Base-by-base conservation (phyloP, 2,329 filamentous ascomycete species). In the Cytospora leucostoma region DNA sequence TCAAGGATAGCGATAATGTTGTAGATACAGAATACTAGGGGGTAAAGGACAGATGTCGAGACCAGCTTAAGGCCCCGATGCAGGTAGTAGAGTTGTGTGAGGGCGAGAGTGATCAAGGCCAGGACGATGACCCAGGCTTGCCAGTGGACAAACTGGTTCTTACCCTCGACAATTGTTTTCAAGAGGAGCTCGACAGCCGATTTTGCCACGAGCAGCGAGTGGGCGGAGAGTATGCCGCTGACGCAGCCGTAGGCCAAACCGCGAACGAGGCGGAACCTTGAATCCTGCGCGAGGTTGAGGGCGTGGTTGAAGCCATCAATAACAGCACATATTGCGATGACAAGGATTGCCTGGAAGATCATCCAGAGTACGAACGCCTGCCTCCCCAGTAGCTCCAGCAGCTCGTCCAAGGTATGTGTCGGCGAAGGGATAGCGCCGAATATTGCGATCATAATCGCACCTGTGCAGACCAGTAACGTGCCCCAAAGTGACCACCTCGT, bases 1-100 rank as follows among this genome's bases (percentile, higher is more conserved):
- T 99, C 95, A 69, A 98, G 81, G 69, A 99, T 99, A 68, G 95
- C 95, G 72, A 98, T 93, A 72, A 99, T 97, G 81, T 99, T 99
- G 83, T 98, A 99, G 68, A 98, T 87, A 82, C 95, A 99, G 77
- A 99, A 99, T 47, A 98, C 93, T 70, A 98, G 88, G 6, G 95
- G 95, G 76, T 99, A 99, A 69, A 99, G 83, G 66, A 98, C 90
- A 71, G 92, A 97, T 27, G 95, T 98, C 61, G 93, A 97, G 75
- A 96, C 93, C 59, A 99, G 84, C 77, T 97, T 97, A 67, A 99
- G 83, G 59, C 95, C 95, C 51, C 92, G 87, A 74, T 99, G 95
- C 65, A 99, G 86, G 76, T 96, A 98, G 78, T 97, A 99, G 7
- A 99, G 84, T 76, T 99, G 95, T 52, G 88, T 90, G 52, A 99